A percentile compares a stretch with the other conserved stretches of the same genome.
These are phyloP conservation scores for Chalciporus pseudorubinellus DNA, from an alignment of 768 basidiomycete genomes.

Conservation along the genomic window DNA sequence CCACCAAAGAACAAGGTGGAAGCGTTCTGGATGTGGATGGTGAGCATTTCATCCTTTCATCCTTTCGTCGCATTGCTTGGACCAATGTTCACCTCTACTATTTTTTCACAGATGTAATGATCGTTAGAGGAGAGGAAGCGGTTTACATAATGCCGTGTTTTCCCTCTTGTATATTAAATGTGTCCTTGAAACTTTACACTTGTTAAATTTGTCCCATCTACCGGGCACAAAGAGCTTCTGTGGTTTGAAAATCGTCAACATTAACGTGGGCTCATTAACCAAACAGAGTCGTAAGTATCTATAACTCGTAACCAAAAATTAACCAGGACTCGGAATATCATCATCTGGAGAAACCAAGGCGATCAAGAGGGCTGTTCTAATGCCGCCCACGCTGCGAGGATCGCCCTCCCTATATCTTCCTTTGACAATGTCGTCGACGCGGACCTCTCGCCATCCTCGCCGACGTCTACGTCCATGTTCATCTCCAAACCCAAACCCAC, in stretches of 20 bases:
- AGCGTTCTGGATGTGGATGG: conserved; percentile 30
- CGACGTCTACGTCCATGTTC: too few relatives aligned
- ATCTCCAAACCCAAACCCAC: too few relatives aligned
- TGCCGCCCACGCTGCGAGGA: conserved; percentile 21
- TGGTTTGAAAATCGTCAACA: too few relatives aligned
- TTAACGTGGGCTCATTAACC: neutral
- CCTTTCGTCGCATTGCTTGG: neutral
- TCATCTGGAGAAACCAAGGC: neutral
- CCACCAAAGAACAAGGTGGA: conserved; percentile 25
- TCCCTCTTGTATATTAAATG: neutral
- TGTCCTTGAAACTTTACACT: neutral
- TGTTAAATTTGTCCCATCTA: neutral
- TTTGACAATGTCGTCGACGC: conserved; percentile 15
- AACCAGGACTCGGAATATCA: neutral
- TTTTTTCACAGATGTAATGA: conserved; percentile 11
- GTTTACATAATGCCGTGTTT: neutral
- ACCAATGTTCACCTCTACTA: neutral
- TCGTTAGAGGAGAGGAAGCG: neutral
- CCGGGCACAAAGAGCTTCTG: neutral
- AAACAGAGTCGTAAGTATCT: neutral
- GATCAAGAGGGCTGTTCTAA: neutral
- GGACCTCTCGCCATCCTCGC: neutral
- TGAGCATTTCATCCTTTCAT: conserved; percentile 10
- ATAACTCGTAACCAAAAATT: neutral
- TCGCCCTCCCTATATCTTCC: conserved; percentile 23